Percentiles rank a stretch among this genome's conserved stretches.
These are phyloP conservation scores for Leucosporidium creatinivorum DNA, from an alignment of 768 basidiomycete genomes.

Conservation along the genomic window DNA sequence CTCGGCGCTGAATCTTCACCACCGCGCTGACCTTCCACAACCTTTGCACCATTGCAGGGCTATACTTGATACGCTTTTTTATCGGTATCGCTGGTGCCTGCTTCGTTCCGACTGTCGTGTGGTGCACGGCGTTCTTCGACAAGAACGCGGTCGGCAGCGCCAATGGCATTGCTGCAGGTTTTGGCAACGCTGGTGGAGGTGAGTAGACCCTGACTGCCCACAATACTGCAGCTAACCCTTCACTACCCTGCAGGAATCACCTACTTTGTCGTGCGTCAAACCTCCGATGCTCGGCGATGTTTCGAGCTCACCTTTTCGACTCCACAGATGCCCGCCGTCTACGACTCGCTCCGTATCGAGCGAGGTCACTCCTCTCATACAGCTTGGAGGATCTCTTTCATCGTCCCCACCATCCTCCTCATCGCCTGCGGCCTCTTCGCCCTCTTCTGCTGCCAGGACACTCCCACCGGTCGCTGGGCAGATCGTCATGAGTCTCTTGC, in stretches of 20 bases:
- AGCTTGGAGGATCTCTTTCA: slow-evolving; percentile 57
- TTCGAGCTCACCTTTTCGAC: slow-evolving; percentile 72
- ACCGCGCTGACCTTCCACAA: too few species aligned
- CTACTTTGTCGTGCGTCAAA: neutral
- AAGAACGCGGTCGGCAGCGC: slow-evolving; percentile 44
- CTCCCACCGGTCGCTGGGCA: slow-evolving; percentile 20
- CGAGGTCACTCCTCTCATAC: slow-evolving; percentile 57
- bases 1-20: too few species aligned
- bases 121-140: slow-evolving; percentile 5
- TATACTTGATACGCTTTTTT: slow-evolving; percentile 53
- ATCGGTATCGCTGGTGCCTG: slow-evolving; percentile 40
- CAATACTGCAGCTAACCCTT: too few species aligned
- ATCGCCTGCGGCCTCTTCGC: neutral
- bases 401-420: slow-evolving; percentile 36
- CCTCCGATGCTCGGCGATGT: too few species aligned
- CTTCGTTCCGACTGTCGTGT: slow-evolving; percentile 52
- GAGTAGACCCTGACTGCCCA: slow-evolving; percentile 58
- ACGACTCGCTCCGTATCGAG: slow-evolving; percentile 48
- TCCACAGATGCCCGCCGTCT: slow-evolving; percentile 53
- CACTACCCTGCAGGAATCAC: slow-evolving; percentile 24
- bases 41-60: slow-evolving; percentile 42
- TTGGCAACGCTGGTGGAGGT: slow-evolving; percentile 48
- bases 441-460: slow-evolving; percentile 23
- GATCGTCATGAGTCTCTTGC: slow-evolving; percentile 27
- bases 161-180: slow-evolving; percentile 48